Conservation (phyloP, 306 rosid genomes). For the Vicia villosa region DNA sequence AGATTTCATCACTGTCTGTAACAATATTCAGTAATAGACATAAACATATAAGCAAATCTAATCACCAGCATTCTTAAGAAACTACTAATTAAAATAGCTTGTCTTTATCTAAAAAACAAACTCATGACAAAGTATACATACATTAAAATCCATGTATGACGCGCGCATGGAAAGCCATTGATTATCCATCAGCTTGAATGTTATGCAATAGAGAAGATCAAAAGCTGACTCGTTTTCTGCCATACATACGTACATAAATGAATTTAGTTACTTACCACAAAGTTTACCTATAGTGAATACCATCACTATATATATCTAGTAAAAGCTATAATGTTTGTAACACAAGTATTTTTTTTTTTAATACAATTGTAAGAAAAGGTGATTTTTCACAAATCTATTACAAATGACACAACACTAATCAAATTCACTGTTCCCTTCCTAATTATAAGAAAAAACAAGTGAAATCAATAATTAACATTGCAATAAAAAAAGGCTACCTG, state of each 20-base stretch:
- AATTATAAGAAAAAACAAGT: conserved; percentile 8
- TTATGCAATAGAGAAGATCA: conserved; percentile 93
- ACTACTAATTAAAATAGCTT: neutral
- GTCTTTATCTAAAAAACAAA: conserved; percentile 12
- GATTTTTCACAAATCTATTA: neutral
- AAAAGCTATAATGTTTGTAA: conserved; percentile 4
- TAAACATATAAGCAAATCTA: conserved; percentile 27
- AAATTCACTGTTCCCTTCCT: neutral
- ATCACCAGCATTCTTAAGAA: conserved; percentile 24
- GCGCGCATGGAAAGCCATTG: conserved; percentile 99
- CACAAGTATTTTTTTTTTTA: neutral
- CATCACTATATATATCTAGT: conserved; percentile 1
- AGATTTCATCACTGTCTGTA: conserved; percentile 93
- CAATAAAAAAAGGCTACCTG: conserved; percentile 55
- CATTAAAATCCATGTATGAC: conserved; percentile 98
- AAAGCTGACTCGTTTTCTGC: conserved; percentile 89
- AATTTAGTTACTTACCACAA: conserved; percentile 32
- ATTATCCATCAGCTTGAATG: conserved; percentile 98
- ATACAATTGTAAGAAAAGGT: neutral
- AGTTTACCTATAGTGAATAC: conserved; percentile 30
- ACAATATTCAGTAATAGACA: conserved; percentile 21
- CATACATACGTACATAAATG: conserved; percentile 33
- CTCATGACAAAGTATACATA: conserved; percentile 49
- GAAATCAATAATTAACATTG: neutral
- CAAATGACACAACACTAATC: neutral